Evolutionary conservation across 2,329 filamentous ascomycete species (phyloP).

Genomic region (Aspergillus quadrilineatus): DNA sequence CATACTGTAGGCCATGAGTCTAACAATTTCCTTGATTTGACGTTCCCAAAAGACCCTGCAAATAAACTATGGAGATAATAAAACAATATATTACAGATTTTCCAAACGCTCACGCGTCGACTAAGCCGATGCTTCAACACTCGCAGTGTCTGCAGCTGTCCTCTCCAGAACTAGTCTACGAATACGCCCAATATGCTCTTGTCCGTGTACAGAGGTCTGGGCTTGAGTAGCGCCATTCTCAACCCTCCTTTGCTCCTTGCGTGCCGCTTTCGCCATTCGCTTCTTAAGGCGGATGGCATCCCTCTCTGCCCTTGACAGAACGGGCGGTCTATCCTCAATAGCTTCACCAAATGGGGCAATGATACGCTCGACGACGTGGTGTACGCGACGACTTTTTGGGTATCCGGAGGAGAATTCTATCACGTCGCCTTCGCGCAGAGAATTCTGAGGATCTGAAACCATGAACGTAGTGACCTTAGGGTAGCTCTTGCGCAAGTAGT

Average conservation of each 20-base stretch:
- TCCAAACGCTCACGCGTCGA: not conserved
- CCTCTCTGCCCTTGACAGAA: conserved; percentile 37
- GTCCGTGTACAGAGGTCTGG: conserved; percentile 12
- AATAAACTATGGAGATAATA: not conserved
- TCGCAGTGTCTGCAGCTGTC: not conserved
- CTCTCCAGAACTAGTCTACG: conserved; percentile 31
- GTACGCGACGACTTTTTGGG: conserved; percentile 39
- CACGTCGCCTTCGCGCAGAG: conserved; percentile 45
- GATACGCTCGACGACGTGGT: conserved; percentile 45
- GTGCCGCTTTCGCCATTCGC: conserved; percentile 33
- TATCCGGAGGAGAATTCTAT: conserved; percentile 45
- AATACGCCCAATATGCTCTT: conserved; percentile 31
- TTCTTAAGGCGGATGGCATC: conserved; percentile 31
- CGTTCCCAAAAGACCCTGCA: not conserved
- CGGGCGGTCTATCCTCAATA: conserved; percentile 38
- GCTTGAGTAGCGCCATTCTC: conserved; percentile 14
- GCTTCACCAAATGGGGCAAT: conserved; percentile 40
- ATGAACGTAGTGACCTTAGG: conserved; percentile 34
- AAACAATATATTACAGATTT: conserved; percentile 8
- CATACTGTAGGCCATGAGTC: not conserved
- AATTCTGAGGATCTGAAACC: conserved; percentile 43
- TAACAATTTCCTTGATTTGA: not conserved
- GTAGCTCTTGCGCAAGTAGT: conserved; percentile 39
- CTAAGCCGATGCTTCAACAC: not conserved
- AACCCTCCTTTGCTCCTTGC: conserved; percentile 29